Percentiles rank a stretch among this genome's conserved stretches.
Conservation (phyloP, 164 flowering plant genomes). For the Kalanchoe fedtschenkoi region DNA sequence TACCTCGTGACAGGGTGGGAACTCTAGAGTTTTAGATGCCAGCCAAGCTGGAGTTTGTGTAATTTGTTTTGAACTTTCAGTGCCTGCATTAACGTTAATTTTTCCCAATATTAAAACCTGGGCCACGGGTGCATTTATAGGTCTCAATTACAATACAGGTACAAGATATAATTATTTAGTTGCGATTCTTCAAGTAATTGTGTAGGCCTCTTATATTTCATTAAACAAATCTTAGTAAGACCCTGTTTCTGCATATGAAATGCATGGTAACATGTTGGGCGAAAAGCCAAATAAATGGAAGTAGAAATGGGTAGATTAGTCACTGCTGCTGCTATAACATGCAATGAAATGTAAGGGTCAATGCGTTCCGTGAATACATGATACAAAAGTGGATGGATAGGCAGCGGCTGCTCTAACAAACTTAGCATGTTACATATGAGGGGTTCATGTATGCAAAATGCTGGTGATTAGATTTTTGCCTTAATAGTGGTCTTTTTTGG, state of each 20-base stretch:
- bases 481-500: no score
- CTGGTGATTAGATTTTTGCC: no score
- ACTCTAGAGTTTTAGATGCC: constrained; percentile 14
- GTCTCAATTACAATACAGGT: not conserved
- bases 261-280: no score
- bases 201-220: not conserved
- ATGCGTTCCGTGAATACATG: not conserved
- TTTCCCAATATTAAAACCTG: not conserved
- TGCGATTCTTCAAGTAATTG: not conserved
- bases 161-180: not conserved
- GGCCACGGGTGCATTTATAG: not conserved
- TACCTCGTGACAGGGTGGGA: constrained; percentile 97
- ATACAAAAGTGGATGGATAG: not conserved
- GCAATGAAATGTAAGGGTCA: not conserved
- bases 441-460: no score
- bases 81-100: not conserved
- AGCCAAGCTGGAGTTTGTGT: not conserved
- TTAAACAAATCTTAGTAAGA: not conserved
- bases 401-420: not conserved
- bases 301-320: no score
- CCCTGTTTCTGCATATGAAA: not conserved
- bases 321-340: not conserved
- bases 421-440: not conserved
- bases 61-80: not conserved
- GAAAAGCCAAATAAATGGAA: no score